A percentile compares a stretch with the other conserved stretches of the same genome.
Conservation (phyloP, 192 early-diverging fungal species). For the Kappamyces sp. region DNA sequence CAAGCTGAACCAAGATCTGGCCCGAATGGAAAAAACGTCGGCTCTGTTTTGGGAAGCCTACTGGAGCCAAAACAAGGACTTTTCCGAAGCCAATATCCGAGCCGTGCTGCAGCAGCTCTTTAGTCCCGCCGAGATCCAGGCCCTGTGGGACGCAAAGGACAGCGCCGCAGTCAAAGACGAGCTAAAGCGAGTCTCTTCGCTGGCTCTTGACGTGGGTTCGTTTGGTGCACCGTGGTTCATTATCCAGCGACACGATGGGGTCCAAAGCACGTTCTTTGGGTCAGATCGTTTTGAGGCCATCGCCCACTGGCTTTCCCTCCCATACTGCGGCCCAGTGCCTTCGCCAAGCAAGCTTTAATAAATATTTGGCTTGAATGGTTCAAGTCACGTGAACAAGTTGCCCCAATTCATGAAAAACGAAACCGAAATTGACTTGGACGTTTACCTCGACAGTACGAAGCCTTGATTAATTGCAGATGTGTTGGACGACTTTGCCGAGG, state of each 20-base stretch:
- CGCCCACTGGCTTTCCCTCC: constrained; percentile 27
- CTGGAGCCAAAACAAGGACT: constrained; percentile 3
- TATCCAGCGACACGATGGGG: constrained; percentile 14
- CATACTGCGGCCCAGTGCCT: not conserved
- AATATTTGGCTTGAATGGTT: too few species aligned
- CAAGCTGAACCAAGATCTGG: constrained; percentile 15
- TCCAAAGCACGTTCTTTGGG: constrained; percentile 33
- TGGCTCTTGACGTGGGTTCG: constrained; percentile 28
- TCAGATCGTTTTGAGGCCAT: constrained; percentile 37
- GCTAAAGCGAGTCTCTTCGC: constrained; percentile 19
- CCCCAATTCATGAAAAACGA: not conserved
- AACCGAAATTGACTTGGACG: not conserved
- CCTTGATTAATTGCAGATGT: constrained; percentile 2
- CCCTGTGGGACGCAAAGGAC: not conserved
- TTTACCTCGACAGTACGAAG: constrained; percentile 2
- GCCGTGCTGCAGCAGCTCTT: not conserved
- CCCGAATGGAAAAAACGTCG: constrained; percentile 19
- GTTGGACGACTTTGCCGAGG: constrained; percentile 12
- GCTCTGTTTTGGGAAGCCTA: constrained; percentile 25
- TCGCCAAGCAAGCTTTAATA: not conserved
- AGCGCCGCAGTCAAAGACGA: constrained; percentile 23
- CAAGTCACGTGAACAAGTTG: not conserved
- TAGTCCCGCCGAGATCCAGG: not conserved
- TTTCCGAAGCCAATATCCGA: not conserved
- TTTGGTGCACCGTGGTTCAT: constrained; percentile 40